Percentiles rank a stretch among this genome's conserved stretches.
These are phyloP conservation scores for Schwanniomyces etchellsii DNA, from an alignment of 1,139 yeast genomes.

Conservation along the genomic window DNA sequence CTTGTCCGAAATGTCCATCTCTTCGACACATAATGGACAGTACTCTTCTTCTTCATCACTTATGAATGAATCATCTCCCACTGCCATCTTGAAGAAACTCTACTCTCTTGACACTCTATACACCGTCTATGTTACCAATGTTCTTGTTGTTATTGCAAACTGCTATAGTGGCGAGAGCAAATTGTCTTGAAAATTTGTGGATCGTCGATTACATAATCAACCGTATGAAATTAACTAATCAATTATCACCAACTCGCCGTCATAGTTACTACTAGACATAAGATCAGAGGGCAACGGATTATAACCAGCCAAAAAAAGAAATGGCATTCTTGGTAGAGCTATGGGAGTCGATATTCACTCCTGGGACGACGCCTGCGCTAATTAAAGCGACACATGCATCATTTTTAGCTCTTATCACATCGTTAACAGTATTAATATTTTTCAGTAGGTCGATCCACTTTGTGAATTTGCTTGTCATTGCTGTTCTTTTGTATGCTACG, in stretches of 20 bases:
- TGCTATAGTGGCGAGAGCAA: no score
- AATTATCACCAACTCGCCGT: no score
- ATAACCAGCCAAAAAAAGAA: no score
- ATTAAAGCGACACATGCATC: constrained; percentile 53
- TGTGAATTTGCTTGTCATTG: constrained; percentile 63
- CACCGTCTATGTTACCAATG: background rate
- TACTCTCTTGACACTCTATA: background rate
- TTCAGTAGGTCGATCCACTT: constrained; percentile 74
- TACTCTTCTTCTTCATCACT: constrained; percentile 80
- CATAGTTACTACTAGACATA: no score
- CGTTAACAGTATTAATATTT: constrained; percentile 54
- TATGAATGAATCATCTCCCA: constrained; percentile 46
- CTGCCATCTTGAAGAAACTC: constrained; percentile 19
- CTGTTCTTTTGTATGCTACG: constrained; percentile 67
- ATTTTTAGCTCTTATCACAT: constrained; percentile 25
- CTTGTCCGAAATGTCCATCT: constrained; percentile 92
- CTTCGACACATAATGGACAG: constrained; percentile 94
- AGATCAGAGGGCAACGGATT: no score
- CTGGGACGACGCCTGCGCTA: constrained; percentile 88
- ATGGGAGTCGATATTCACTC: constrained; percentile 91
- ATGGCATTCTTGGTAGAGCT: constrained; percentile 57
- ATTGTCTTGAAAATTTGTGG: no score
- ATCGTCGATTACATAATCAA: no score
- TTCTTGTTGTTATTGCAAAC: no score
- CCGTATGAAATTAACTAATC: no score